Conservation (phyloP, 1,284 basidiomycete genomes). For the Cerrena zonata region DNA sequence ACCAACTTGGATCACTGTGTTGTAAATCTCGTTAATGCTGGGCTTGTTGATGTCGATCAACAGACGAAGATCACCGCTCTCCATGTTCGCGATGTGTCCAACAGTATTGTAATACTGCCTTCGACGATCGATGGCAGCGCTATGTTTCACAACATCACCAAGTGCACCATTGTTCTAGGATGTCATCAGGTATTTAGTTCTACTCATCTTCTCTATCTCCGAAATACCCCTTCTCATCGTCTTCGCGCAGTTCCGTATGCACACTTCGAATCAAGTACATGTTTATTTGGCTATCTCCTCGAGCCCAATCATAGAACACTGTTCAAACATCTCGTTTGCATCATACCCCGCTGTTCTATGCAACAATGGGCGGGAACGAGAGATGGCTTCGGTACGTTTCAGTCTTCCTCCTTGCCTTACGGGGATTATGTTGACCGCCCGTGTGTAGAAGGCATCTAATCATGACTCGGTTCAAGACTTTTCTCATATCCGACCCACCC, state of each 20-base stretch:
- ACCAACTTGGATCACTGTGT: conserved; percentile 58
- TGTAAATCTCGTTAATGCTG: conserved; percentile 48
- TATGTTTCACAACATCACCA: conserved; percentile 54
- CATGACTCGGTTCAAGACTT: conserved; percentile 65
- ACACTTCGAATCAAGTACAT: conserved; percentile 53
- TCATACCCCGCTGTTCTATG: conserved; percentile 40
- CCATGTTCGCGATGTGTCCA: conserved; percentile 51
- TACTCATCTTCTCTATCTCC: neutral
- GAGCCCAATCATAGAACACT: conserved; percentile 74
- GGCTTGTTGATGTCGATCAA: neutral
- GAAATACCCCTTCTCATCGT: conserved; percentile 3
- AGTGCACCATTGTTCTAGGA: conserved; percentile 59
- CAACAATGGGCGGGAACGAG: conserved; percentile 4
- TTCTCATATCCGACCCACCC: conserved; percentile 67
- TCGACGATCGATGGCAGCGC: conserved; percentile 56
- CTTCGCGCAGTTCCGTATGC: conserved; percentile 68
- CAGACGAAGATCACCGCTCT: conserved; percentile 44
- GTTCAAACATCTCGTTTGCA: conserved; percentile 51
- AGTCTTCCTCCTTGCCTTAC: neutral
- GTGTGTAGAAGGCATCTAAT: conserved; percentile 4
- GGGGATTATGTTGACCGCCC: neutral
- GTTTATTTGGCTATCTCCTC: conserved; percentile 62
- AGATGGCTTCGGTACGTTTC: neutral
- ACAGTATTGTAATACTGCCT: conserved; percentile 61
- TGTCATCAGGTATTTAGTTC: conserved; percentile 63